Evolutionary conservation across 1,139 yeast genomes (phyloP).

Genomic region (Pichia sp.): DNA sequence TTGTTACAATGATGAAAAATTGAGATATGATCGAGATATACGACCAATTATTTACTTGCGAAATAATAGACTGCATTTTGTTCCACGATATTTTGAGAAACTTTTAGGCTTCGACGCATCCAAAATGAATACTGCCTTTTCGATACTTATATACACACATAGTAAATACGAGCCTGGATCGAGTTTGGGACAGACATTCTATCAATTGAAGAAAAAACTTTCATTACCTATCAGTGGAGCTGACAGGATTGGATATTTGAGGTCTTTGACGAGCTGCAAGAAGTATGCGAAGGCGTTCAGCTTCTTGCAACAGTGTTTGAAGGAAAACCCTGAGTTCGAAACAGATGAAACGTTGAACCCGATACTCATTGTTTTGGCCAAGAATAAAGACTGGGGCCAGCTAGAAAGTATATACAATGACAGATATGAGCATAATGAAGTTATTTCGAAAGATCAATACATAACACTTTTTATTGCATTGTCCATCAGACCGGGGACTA

Average conservation of each 20-base stretch:
- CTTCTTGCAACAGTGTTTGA: constrained; percentile 30
- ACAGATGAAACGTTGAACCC: constrained; percentile 35
- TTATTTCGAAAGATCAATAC: constrained; percentile 58
- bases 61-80: constrained; percentile 14
- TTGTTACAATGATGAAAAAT: constrained; percentile 11
- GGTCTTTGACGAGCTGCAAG: constrained; percentile 31
- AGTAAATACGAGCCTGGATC: constrained; percentile 18
- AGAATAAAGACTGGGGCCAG: constrained; percentile 51
- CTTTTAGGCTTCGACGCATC: background rate
- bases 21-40: constrained; percentile 16
- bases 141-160: constrained; percentile 22
- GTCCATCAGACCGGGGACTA: constrained; percentile 50
- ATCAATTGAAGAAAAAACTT: constrained; percentile 14
- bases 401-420: constrained; percentile 60
- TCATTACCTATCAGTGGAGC: constrained; percentile 9
- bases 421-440: constrained; percentile 52
- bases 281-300: constrained; percentile 32
- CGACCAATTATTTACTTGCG: constrained; percentile 13
- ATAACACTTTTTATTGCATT: constrained; percentile 61
- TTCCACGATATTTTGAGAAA: constrained; percentile 14
- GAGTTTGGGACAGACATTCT: constrained; percentile 15
- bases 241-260: constrained; percentile 32
- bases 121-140: constrained; percentile 11
- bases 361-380: constrained; percentile 47
- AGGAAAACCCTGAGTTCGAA: constrained; percentile 15